phyloP scores from a whole-genome alignment of 2,329 filamentous ascomycete species.

The Colletotrichum chrysophilum region DNA sequence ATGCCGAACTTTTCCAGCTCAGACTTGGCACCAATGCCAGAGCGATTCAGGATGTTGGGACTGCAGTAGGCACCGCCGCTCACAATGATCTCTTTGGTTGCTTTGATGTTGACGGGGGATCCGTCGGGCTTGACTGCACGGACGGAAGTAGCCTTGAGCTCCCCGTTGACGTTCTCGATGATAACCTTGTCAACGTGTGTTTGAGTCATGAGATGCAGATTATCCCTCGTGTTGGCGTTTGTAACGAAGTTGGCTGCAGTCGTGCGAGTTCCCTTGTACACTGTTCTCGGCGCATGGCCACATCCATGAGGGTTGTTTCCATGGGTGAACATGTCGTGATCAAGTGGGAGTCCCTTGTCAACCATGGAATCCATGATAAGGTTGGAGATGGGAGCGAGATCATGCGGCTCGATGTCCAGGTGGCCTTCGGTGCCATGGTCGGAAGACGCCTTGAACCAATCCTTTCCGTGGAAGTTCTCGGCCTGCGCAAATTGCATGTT shows the following conservation, averaged over 20 bases:
- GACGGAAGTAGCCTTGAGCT: slow-evolving; percentile 51
- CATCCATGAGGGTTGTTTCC: slow-evolving; percentile 58
- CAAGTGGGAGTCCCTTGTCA: slow-evolving; percentile 57
- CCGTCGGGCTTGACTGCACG: slow-evolving; percentile 42
- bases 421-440: slow-evolving; percentile 57
- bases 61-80: slow-evolving; percentile 55
- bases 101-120: slow-evolving; percentile 35
- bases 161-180: slow-evolving; percentile 35
- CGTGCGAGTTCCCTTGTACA: slow-evolving; percentile 55
- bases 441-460: slow-evolving; percentile 58
- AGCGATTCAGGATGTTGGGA: slow-evolving; percentile 56
- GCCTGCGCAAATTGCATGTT: slow-evolving; percentile 33
- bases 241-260: slow-evolving; percentile 59
- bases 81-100: slow-evolving; percentile 43
- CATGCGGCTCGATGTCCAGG: slow-evolving; percentile 61
- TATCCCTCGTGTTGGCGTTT: slow-evolving; percentile 40
- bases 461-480: slow-evolving; percentile 63
- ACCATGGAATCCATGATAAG: slow-evolving; percentile 59
- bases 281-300: slow-evolving; percentile 59
- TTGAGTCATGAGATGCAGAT: slow-evolving; percentile 53
- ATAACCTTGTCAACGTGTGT: slow-evolving; percentile 58
- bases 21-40: slow-evolving; percentile 52
- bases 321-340: slow-evolving; percentile 62
- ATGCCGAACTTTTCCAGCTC: slow-evolving; percentile 48
- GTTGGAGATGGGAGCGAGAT: slow-evolving; percentile 63